Percentiles rank a stretch among this genome's conserved stretches.
Conservation (phyloP, 2,329 filamentous ascomycete genomes). For the Dactylellina parvicollis region DNA sequence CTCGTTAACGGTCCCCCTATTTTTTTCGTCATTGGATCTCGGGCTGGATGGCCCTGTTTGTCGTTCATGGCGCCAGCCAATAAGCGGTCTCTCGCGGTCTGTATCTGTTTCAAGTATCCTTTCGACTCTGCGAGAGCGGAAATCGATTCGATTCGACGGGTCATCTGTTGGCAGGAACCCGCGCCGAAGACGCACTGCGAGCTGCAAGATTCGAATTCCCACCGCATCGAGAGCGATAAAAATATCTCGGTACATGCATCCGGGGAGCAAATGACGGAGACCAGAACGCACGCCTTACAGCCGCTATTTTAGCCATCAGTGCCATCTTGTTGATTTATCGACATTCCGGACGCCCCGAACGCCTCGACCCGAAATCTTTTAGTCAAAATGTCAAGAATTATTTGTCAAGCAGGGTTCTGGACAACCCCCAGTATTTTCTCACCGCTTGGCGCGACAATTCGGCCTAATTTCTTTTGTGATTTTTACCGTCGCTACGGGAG, state of each 20-base stretch:
- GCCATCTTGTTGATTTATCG: too few relatives aligned
- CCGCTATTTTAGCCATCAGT: neutral
- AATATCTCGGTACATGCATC: neutral
- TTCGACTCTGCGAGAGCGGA: neutral
- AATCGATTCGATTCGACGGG: conserved; percentile 6
- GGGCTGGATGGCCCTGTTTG: conserved; percentile 16
- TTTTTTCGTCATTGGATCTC: conserved; percentile 37
- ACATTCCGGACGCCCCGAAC: too few relatives aligned
- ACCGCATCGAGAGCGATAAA: neutral
- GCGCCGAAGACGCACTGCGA: conserved; percentile 13
- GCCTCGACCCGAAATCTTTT: neutral
- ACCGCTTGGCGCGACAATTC: conserved; percentile 1
- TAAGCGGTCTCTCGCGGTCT: conserved; percentile 5
- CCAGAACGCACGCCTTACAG: neutral
- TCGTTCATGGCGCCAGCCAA: conserved; percentile 17
- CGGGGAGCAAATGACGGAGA: neutral
- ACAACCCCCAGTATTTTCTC: too few relatives aligned
- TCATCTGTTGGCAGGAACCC: conserved; percentile 5
- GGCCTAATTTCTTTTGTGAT: conserved; percentile 37
- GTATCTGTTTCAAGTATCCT: conserved; percentile 22
- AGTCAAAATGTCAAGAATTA: conserved; percentile 2
- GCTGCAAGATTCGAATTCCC: conserved; percentile 11
- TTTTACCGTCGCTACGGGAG: conserved; percentile 13
- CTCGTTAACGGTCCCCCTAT: conserved; percentile 31
- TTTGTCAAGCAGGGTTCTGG: conserved; percentile 11